Percentiles rank a stretch among this genome's conserved stretches.
These are phyloP conservation scores for Aspergillus spinulosporus DNA, from an alignment of 2,329 filamentous ascomycete species.

Conservation along the genomic window DNA sequence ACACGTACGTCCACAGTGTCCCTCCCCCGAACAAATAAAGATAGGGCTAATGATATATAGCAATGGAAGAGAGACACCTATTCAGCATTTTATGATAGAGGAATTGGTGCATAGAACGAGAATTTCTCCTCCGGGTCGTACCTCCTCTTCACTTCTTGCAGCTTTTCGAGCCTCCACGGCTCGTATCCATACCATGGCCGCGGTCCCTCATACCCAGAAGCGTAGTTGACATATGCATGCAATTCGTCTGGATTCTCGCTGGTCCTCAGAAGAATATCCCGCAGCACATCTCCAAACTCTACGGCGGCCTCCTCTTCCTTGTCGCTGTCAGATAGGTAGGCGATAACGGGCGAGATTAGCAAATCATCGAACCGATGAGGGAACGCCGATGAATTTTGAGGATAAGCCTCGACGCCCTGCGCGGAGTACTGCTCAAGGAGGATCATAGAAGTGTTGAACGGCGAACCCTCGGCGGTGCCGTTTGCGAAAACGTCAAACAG, in stretches of 20 bases:
- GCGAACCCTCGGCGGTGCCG: constrained; percentile 28
- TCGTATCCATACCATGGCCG: constrained; percentile 52
- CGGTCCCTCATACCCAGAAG: constrained; percentile 49
- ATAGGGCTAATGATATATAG: constrained; percentile 1
- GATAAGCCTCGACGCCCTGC: constrained; percentile 43
- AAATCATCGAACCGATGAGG: constrained; percentile 47
- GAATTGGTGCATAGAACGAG: constrained; percentile 13
- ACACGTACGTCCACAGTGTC: neutral
- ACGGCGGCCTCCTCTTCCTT: constrained; percentile 37
- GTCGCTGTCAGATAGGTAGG: constrained; percentile 31
- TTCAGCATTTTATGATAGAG: neutral
- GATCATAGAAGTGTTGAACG: constrained; percentile 42
- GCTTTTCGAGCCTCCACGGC: constrained; percentile 50
- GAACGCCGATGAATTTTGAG: constrained; percentile 42
- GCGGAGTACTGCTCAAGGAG: constrained; percentile 56
- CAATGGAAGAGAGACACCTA: neutral
- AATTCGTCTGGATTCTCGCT: constrained; percentile 34
- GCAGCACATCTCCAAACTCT: constrained; percentile 41
- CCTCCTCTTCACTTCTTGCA: constrained; percentile 34
- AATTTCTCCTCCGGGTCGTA: constrained; percentile 27
- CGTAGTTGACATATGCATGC: constrained; percentile 55
- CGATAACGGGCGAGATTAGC: constrained; percentile 40
- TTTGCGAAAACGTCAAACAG: constrained; percentile 38
- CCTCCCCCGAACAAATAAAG: neutral
- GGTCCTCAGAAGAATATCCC: constrained; percentile 39